Evolutionary conservation across 768 basidiomycete species (phyloP).

Genomic region (Porphyrellus cyaneotinctus): DNA sequence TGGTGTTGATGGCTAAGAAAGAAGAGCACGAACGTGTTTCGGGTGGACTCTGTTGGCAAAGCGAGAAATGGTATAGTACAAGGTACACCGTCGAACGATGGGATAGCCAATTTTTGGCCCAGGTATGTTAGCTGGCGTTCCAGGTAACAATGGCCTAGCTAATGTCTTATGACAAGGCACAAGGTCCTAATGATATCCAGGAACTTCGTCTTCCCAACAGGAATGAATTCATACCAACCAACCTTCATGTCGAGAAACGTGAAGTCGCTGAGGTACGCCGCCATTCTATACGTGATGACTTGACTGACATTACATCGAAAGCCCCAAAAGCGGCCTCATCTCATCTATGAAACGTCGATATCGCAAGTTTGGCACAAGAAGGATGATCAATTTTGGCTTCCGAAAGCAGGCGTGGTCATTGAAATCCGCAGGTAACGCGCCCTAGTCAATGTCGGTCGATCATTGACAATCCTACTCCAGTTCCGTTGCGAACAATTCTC

Average conservation of each 20-base stretch:
- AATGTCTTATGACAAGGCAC: slow-evolving; percentile 43
- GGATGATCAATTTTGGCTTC: slow-evolving; percentile 95
- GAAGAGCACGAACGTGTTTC: slow-evolving; percentile 54
- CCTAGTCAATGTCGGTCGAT: neutral
- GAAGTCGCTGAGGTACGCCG: slow-evolving; percentile 55
- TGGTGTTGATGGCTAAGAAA: slow-evolving; percentile 76
- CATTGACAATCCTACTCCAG: slow-evolving; percentile 32
- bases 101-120: slow-evolving; percentile 55
- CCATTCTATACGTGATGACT: neutral
- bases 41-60: slow-evolving; percentile 55
- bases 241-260: slow-evolving; percentile 78
- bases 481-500: slow-evolving; percentile 54
- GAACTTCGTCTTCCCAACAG: slow-evolving; percentile 77
- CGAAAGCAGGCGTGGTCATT: slow-evolving; percentile 75
- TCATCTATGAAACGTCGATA: slow-evolving; percentile 67
- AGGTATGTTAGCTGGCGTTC: slow-evolving; percentile 34
- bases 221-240: slow-evolving; percentile 88
- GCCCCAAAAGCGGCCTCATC: slow-evolving; percentile 70
- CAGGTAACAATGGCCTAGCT: neutral
- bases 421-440: slow-evolving; percentile 63
- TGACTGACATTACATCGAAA: slow-evolving; percentile 30
- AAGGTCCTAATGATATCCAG: slow-evolving; percentile 55
- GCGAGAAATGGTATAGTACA: slow-evolving; percentile 92
- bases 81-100: slow-evolving; percentile 74
- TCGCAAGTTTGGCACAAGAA: slow-evolving; percentile 94